Base-by-base conservation (phyloP, 2,329 filamentous ascomycete species). In the Apiospora hydei region DNA sequence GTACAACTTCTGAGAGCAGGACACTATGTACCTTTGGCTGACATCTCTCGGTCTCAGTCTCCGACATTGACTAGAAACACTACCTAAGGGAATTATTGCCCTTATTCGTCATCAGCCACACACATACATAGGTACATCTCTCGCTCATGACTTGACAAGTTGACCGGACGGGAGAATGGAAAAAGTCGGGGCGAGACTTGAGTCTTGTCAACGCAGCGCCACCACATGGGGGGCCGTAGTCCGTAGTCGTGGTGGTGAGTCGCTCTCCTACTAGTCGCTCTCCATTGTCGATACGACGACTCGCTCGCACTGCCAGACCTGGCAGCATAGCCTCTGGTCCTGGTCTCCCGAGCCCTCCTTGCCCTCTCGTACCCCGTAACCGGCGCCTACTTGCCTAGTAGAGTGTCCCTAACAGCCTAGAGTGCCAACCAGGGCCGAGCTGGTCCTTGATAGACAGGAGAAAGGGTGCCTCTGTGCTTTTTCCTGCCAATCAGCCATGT, bases 361-460 rank as follows among this genome's bases (percentile, higher is more conserved):
- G 26, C 26, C 26, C 26, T 30, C 26, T 30, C 26, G 26, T 30
- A 30, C 26, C 26, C 26, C 26, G 26, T 30, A 30, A 30, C 26
- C 49, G n/a, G 49, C 49, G 49, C 13, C 24, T 53, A 30, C 26
- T 30, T 30, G 26, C 26, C 26, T 30, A 30, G 26, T 3, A 26
- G 24, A 53, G 51, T 26, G 24, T 38, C 5, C 34, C 34, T 38
- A 38, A 8, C 34, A 13, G 41, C 46, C 46, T 21, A 46, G 44
- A 46, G 44, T 46, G 44, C 6, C 44, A 46, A 46, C 16, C 44
- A 46, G 44, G 44, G 38, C 53, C 38, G 21, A 34, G 41, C n/a
- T 41, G 57, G 34, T 41, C 57, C 57, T 34, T 64, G 57, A 61
- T 61, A 61, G 53, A 61, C 57, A 64, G 57, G 57, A 64, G 57